Evolutionary conservation across 2,329 filamentous ascomycete genomes (phyloP), one percentile per base, ranked within the genome.

Genomic region (Basipetospora sp.): DNA sequence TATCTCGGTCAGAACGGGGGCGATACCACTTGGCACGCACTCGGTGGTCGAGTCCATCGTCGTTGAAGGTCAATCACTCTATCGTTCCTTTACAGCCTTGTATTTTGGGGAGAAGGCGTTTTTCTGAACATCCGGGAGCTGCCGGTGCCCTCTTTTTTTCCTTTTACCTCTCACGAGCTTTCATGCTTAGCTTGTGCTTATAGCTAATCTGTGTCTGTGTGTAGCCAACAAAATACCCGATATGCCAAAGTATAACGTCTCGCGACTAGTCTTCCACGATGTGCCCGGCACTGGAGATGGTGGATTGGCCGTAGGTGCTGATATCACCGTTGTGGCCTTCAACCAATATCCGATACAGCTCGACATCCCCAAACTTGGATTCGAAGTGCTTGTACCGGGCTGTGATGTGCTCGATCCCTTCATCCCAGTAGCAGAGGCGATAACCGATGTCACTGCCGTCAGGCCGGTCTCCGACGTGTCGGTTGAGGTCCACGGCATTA

Each of bases 301-400:
- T 31, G 59, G 67, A 34, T 71, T 69, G 44, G 81, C 77, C 10
- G 80, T 98, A 64, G 79, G 74, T 32, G 86, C 82, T 31, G 82
- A 94, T 57, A 77, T 86, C 19, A 74, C 81, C 25, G 55, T 94
- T 19, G 64, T 69, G 10, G 66, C 84, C 18, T 65, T 71, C 49
- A 93, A 96, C 55, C 64, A 76, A 38, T 93, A 84, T 50, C 84
- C 86, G 1, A 56, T 98, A 36, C 71, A 77, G 41, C 62, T 94
- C 38, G 70, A 74, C 16, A 64, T 94, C 15, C 90, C 90, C 10
- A 66, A 80, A 27, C 74, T 96, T 41, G 77, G 74, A 1, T 94
- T 96, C 51, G 77, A 87, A 44, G 74, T 96, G 20, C 64, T 94
- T 33, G 77, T 96, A 5, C 78, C 84, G 31, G 85, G 85, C 43